Evolutionary conservation across 305 asterid genomes (phyloP).

Genomic region (Fraxinus nigra): DNA sequence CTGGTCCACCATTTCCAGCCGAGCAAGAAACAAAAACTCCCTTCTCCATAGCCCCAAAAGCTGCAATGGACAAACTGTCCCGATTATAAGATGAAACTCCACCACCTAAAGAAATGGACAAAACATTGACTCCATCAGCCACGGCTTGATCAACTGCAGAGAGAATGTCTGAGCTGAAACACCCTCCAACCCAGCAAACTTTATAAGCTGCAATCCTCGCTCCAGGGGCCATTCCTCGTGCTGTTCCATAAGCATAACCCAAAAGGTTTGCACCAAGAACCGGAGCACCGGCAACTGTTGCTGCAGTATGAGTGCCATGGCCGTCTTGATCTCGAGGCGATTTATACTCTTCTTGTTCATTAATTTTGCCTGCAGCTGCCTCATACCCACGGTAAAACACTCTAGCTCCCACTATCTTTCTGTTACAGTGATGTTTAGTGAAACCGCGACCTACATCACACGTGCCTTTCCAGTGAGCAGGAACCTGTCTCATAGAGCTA

Average conservation of each 20-base stretch:
- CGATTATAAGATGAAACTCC: conserved; percentile 74
- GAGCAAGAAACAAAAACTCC: conserved; percentile 87
- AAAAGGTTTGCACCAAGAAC: conserved; percentile 73
- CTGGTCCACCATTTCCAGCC: conserved; percentile 96
- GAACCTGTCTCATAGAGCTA: conserved; percentile 50
- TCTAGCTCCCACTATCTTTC: conserved; percentile 80
- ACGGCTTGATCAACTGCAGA: conserved; percentile 94
- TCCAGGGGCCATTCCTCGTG: conserved; percentile 85
- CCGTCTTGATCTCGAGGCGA: conserved; percentile 94
- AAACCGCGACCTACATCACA: conserved; percentile 79
- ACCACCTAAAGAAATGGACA: conserved; percentile 90
- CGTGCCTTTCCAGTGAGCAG: conserved; percentile 66
- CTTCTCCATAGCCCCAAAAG: conserved; percentile 91
- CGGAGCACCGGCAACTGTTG: conserved; percentile 67
- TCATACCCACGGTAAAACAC: conserved; percentile 73
- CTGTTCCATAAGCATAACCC: conserved; percentile 82
- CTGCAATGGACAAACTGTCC: conserved; percentile 71
- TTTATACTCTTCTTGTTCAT: conserved; percentile 60
- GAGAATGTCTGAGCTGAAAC: conserved; percentile 85
- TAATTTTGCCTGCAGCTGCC: conserved; percentile 74
- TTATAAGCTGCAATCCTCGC: conserved; percentile 85
- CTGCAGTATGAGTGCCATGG: conserved; percentile 95
- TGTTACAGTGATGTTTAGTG: conserved; percentile 56
- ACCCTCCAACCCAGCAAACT: conserved; percentile 94
- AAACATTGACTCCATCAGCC: conserved; percentile 75